phyloP scores from a whole-genome alignment of 1,284 basidiomycete genomes.

The Moesziomyces parantarcticus region DNA sequence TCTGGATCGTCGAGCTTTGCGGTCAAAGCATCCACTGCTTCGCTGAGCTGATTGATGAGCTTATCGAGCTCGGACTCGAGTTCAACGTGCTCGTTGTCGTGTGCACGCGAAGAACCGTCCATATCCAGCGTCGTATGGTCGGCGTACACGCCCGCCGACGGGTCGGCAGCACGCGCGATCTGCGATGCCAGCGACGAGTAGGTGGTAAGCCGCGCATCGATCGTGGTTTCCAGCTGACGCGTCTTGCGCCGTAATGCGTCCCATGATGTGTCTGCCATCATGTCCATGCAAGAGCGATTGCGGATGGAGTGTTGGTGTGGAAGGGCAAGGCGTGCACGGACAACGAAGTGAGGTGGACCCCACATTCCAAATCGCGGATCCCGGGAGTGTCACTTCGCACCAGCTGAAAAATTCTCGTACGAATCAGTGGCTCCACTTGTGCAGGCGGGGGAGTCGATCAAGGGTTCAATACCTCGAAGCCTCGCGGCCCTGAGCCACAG shows the following conservation, averaged over 20 bases:
- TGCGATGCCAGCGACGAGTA: constrained; percentile 86
- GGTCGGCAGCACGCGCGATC: constrained; percentile 71
- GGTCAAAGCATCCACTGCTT: constrained; percentile 71
- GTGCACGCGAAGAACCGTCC: constrained; percentile 18
- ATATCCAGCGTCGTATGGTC: constrained; percentile 46
- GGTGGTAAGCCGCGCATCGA: constrained; percentile 87
- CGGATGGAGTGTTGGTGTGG: neutral
- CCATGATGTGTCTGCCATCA: constrained; percentile 58
- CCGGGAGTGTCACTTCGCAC: no score
- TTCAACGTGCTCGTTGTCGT: constrained; percentile 56
- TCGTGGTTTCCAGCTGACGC: constrained; percentile 86
- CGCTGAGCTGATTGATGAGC: constrained; percentile 73
- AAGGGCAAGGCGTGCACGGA: neutral
- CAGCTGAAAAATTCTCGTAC: no score
- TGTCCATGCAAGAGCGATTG: constrained; percentile 20
- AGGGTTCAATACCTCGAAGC: no score
- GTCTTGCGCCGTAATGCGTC: constrained; percentile 80
- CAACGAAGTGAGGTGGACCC: constrained; percentile 1
- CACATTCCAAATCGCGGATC: neutral
- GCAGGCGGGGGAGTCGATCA: no score
- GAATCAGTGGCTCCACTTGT: no score
- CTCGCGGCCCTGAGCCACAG: no score
- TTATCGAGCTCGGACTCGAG: constrained; percentile 84
- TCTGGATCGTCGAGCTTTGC: constrained; percentile 77
- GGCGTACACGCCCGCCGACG: constrained; percentile 8